Evolutionary conservation across 1,284 basidiomycete genomes (phyloP).

Genomic region (Ganoderma sp.): DNA sequence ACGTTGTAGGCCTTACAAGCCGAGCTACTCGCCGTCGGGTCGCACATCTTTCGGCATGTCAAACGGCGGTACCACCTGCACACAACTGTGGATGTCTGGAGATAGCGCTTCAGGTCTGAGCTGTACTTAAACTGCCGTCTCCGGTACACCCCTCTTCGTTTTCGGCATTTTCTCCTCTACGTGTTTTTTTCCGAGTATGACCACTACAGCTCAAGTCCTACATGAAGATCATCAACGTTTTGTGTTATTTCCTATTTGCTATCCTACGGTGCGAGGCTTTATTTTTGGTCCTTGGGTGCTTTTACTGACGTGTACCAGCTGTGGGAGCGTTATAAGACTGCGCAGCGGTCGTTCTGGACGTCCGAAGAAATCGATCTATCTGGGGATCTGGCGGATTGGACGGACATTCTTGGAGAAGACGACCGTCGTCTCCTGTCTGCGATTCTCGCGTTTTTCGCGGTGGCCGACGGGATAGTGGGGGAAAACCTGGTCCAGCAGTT

Average conservation of each 20-base stretch:
- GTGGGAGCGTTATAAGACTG: not conserved
- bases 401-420: not conserved
- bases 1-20: too few species aligned
- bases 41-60: too few species aligned
- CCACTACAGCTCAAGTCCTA: not conserved
- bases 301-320: not conserved
- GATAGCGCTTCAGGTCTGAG: too few species aligned
- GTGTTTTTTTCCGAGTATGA: too few species aligned
- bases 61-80: too few species aligned
- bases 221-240: not conserved
- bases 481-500: not conserved
- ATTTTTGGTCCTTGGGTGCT: too few species aligned
- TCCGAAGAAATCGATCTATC: not conserved
- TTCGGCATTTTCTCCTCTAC: too few species aligned
- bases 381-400: not conserved
- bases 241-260: not conserved
- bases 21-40: too few species aligned
- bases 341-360: too few species aligned
- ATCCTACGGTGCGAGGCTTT: not conserved
- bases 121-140: too few species aligned
- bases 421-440: not conserved
- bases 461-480: not conserved
- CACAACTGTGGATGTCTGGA: too few species aligned
- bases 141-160: too few species aligned
- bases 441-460: not conserved